A percentile compares a stretch with the other conserved stretches of the same genome.
These are phyloP conservation scores for Glarea lozoyensis DNA, from an alignment of 495 filamentous ascomycete genomes.

Conservation along the genomic window DNA sequence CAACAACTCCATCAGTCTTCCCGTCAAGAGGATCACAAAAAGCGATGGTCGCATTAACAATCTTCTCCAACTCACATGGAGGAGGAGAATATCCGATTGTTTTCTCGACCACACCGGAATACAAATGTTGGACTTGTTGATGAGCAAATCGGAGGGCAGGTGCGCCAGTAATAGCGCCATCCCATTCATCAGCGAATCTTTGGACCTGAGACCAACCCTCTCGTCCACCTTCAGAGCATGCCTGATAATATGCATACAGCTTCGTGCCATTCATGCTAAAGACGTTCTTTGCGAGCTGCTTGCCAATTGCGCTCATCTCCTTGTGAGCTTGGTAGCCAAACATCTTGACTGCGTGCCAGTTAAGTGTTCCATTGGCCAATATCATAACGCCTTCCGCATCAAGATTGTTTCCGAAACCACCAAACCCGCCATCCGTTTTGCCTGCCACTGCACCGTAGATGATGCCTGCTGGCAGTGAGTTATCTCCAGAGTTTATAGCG, in stretches of 20 bases:
- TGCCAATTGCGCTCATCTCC: slow-evolving; percentile 29
- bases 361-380: slow-evolving; percentile 32
- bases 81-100: slow-evolving; percentile 40
- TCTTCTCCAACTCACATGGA: slow-evolving; percentile 23
- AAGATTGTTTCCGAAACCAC: slow-evolving; percentile 29
- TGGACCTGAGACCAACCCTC: slow-evolving; percentile 40
- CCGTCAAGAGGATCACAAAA: slow-evolving; percentile 33
- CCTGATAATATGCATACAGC: slow-evolving; percentile 37
- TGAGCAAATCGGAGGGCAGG: slow-evolving; percentile 43
- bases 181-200: slow-evolving; percentile 39
- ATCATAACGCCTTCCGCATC: slow-evolving; percentile 29
- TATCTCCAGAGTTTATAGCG: slow-evolving; percentile 33
- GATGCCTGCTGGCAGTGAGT: slow-evolving; percentile 29
- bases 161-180: slow-evolving; percentile 40
- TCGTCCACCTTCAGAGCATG: slow-evolving; percentile 37
- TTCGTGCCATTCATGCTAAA: slow-evolving; percentile 26
- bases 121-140: slow-evolving; percentile 42
- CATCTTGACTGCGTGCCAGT: slow-evolving; percentile 35
- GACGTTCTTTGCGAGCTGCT: slow-evolving; percentile 28
- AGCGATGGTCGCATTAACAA: slow-evolving; percentile 21
- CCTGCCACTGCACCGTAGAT: slow-evolving; percentile 36
- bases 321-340: slow-evolving; percentile 37
- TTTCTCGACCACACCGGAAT: slow-evolving; percentile 33
- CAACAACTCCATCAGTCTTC: slow-evolving; percentile 36
- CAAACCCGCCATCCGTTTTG: slow-evolving; percentile 39